Evolutionary conservation across 2,329 filamentous ascomycete species (phyloP), one percentile per base, ranked within the genome.

Genomic region (Endocalyx cinctus): DNA sequence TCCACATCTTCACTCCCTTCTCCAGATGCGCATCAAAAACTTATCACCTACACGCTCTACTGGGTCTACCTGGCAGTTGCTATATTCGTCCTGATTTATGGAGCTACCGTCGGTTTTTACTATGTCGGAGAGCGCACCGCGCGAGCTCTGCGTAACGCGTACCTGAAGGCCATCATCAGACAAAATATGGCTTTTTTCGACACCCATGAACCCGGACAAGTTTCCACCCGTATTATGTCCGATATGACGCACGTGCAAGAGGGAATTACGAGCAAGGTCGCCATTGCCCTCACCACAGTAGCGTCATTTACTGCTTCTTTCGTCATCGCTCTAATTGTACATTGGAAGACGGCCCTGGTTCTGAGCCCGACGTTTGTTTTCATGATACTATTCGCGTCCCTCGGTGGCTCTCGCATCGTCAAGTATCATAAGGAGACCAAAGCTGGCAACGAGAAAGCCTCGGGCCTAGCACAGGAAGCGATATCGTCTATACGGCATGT

Each of bases 401-500:
- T 23, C 8, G n/a, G 8, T n/a, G 20, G 20, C 8, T 23, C 20
- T 23, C 20, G 20, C 8, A n/a, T n/a, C n/a, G 8, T 23, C 8
- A 23, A 23, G 20, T 8, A 8, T 8, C 20, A 23, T 23, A 23
- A 8, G 20, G n/a, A 23, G 20, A n/a, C 20, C n/a, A 23, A 23
- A n/a, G 8, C 20, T 8, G 26, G 19, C 10, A 23, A 14, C 17
- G 26, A 20, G 11, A 19, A 34, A 10, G 30, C 26, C 13, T 23
- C 19, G 1, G 15, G 29, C 85, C 80, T 18, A 81, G 84, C 15
- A 84, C 85, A 4, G 84, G 90, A 54, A 73, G 82, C 17, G 84
- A 89, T 54, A 74, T 84, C 27, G 8, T 28, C 33, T 10, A 29
- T 36, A 5, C n/a, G 38, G 10, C 29, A 39, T 27, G 36, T 36